Percentiles rank a stretch among this genome's conserved stretches.
These are phyloP conservation scores for Scutellaria galericulata DNA, from an alignment of 257 asterid species.

Conservation along the genomic window DNA sequence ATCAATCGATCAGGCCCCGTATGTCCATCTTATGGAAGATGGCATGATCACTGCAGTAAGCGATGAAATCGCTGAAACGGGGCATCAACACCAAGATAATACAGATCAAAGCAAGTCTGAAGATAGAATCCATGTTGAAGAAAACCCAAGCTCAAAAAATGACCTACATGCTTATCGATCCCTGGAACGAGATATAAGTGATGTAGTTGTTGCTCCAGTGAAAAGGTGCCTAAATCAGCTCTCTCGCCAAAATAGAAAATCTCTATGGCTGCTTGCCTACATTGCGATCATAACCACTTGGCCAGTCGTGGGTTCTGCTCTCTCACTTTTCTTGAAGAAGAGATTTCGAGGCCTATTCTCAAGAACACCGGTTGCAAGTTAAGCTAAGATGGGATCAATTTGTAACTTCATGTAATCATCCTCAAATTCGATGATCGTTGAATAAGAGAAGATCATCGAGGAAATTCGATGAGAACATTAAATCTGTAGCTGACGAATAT, in stretches of 20 bases:
- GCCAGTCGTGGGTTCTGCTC: conserved; percentile 73
- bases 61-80: conserved; percentile 40
- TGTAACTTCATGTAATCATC: background rate
- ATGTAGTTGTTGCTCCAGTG: conserved; percentile 44
- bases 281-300: conserved; percentile 71
- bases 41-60: conserved; percentile 60
- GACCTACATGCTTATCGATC: conserved; percentile 9
- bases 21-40: conserved; percentile 52
- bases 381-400: background rate
- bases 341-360: conserved; percentile 45
- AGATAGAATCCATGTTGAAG: conserved; percentile 23
- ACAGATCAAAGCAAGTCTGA: conserved; percentile 33
- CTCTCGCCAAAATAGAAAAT: conserved; percentile 47
- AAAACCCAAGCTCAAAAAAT: conserved; percentile 14
- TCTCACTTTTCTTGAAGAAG: conserved; percentile 52
- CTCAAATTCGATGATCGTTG: background rate
- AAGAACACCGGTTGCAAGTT: conserved; percentile 36
- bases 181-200: conserved; percentile 32
- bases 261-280: conserved; percentile 77
- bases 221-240: conserved; percentile 60
- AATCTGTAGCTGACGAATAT: background rate
- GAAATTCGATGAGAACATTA: background rate
- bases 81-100: conserved; percentile 28
- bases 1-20: conserved; percentile 72
- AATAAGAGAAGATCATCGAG: background rate